Percentiles rank a stretch among this genome's conserved stretches.
phyloP scores from a whole-genome alignment of 2,329 filamentous ascomycete genomes.

The Talaromyces rugulosus region DNA sequence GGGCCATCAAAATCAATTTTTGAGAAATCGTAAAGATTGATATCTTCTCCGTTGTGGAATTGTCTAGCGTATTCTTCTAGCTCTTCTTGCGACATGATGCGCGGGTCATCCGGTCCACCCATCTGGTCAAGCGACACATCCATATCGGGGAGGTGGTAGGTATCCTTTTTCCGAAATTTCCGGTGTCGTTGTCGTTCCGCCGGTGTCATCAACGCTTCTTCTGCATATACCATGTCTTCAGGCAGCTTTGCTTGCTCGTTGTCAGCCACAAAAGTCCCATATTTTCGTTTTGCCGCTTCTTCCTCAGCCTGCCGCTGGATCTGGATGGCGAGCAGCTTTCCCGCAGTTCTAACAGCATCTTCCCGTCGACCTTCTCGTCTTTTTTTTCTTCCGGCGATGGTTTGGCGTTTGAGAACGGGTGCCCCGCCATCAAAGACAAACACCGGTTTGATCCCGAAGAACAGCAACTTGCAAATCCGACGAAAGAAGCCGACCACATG shows the following conservation, averaged over 20 bases:
- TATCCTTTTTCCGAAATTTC: conserved; percentile 85
- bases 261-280: conserved; percentile 20
- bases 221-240: conserved; percentile 76
- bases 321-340: conserved; percentile 86
- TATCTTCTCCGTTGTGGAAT: conserved; percentile 87
- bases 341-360: conserved; percentile 87
- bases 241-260: conserved; percentile 65
- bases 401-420: conserved; percentile 84
- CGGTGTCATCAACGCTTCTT: conserved; percentile 78
- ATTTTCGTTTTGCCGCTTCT: conserved; percentile 62
- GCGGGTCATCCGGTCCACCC: conserved; percentile 84
- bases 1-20: conserved; percentile 97
- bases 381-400: conserved; percentile 72
- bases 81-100: conserved; percentile 94
- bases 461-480: conserved; percentile 94
- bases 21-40: conserved; percentile 86
- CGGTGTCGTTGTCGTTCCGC: conserved; percentile 70
- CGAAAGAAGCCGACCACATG: conserved; percentile 98
- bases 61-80: conserved; percentile 90
- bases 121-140: conserved; percentile 74
- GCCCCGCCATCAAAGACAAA: conserved; percentile 98
- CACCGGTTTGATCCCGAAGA: conserved; percentile 92
- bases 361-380: conserved; percentile 84
- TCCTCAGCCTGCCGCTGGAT: conserved; percentile 89
- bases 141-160: conserved; percentile 89